Percentiles rank a stretch among this genome's conserved stretches.
These are phyloP conservation scores for Talaromyces piceae DNA, from an alignment of 2,329 filamentous ascomycete species.

Conservation along the genomic window DNA sequence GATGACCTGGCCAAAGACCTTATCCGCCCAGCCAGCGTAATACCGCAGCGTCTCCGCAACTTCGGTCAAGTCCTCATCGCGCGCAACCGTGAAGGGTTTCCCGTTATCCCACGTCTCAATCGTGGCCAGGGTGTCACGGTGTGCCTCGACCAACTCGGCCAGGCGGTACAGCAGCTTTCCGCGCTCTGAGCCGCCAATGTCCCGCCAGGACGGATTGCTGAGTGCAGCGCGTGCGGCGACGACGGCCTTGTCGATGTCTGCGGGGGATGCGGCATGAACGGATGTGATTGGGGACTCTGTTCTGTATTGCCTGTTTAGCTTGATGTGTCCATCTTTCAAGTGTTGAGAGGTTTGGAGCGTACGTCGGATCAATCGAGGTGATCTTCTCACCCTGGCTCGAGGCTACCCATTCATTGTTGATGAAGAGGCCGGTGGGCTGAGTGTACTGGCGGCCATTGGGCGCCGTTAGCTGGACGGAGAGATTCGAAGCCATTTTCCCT, in stretches of 20 bases:
- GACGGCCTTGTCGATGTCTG: conserved; percentile 63
- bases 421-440: conserved; percentile 37
- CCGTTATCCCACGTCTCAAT: conserved; percentile 24
- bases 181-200: conserved; percentile 40
- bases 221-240: conserved; percentile 60
- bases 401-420: conserved; percentile 38
- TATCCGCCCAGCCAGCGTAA: conserved; percentile 74
- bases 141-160: conserved; percentile 21
- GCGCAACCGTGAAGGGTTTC: conserved; percentile 61
- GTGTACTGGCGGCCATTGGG: conserved; percentile 32
- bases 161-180: conserved; percentile 20
- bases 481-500: conserved; percentile 5
- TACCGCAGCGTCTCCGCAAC: conserved; percentile 59
- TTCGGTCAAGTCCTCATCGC: conserved; percentile 56
- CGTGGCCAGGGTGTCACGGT: conserved; percentile 20
- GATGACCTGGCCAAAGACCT: conserved; percentile 69
- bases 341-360: conserved; percentile 1
- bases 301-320: too few species aligned
- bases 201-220: conserved; percentile 58
- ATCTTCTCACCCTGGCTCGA: conserved; percentile 31
- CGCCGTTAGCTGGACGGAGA: conserved; percentile 25
- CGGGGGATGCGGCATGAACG: conserved; percentile 57
- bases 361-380: conserved; percentile 28
- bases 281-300: conserved; percentile 59
- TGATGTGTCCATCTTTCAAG: too few species aligned